These are phyloP conservation scores for Hansenula lynferdii DNA, from an alignment of 1,139 yeast genomes.

Conservation along the genomic window DNA sequence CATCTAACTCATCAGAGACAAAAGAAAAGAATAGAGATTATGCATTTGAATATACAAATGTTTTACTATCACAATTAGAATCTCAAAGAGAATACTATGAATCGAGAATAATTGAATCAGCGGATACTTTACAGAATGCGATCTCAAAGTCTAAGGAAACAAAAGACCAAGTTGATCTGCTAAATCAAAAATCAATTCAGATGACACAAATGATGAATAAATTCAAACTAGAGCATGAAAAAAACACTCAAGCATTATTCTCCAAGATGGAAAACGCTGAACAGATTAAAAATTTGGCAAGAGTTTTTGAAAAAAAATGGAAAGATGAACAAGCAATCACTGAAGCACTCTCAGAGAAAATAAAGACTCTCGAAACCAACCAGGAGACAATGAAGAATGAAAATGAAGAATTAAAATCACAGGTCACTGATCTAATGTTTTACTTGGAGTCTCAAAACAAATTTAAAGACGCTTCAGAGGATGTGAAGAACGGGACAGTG, in stretches of 20 bases:
- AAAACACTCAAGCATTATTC: too few species aligned
- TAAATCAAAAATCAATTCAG: too few species aligned
- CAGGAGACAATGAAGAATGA: constrained; percentile 31
- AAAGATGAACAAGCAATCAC: constrained; percentile 49
- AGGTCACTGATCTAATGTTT: constrained; percentile 78
- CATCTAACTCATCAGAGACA: constrained; percentile 17
- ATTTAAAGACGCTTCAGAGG: constrained; percentile 64
- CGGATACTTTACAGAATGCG: constrained; percentile 14
- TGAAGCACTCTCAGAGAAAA: constrained; percentile 51
- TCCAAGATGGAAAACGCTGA: constrained; percentile 24
- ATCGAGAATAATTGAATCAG: constrained; percentile 43
- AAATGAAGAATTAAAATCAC: constrained; percentile 57
- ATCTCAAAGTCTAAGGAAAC: too few species aligned
- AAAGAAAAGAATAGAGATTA: constrained; percentile 42
- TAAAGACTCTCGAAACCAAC: constrained; percentile 42
- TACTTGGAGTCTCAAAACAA: constrained; percentile 70
- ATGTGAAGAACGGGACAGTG: constrained; percentile 66
- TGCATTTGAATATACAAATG: constrained; percentile 75
- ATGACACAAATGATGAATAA: constrained; percentile 12
- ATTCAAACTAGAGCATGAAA: background rate
- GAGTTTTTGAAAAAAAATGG: constrained; percentile 27
- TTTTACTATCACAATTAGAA: constrained; percentile 75
- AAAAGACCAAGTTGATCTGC: too few species aligned
- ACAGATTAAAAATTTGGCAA: constrained; percentile 23
- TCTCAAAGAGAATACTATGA: constrained; percentile 90